Evolutionary conservation across 495 filamentous ascomycete species (phyloP).

Genomic region (Penicillium paradoxum): DNA sequence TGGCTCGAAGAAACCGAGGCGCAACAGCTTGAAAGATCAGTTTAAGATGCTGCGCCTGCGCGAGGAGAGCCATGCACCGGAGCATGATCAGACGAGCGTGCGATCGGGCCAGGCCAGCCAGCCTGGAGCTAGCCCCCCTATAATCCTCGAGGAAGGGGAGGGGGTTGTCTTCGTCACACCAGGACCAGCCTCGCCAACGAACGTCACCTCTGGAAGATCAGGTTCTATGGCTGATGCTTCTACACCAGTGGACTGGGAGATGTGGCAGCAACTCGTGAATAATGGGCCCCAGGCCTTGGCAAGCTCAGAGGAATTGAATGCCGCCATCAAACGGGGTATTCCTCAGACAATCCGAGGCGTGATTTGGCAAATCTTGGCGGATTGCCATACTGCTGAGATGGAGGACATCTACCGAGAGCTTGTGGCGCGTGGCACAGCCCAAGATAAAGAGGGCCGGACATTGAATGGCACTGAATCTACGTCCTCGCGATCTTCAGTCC

Average conservation of each 20-base stretch:
- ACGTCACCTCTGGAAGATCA: constrained; percentile 61
- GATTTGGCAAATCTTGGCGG: constrained; percentile 94
- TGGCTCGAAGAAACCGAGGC: constrained; percentile 42
- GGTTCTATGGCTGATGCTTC: constrained; percentile 60
- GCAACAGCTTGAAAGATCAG: constrained; percentile 74
- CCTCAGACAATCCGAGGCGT: constrained; percentile 92
- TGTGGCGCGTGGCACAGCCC: constrained; percentile 72
- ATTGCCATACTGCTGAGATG: constrained; percentile 86
- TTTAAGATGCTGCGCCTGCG: constrained; percentile 80
- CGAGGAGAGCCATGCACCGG: constrained; percentile 63
- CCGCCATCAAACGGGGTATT: constrained; percentile 88
- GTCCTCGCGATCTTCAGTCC: constrained; percentile 77
- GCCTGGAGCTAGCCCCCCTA: constrained; percentile 51
- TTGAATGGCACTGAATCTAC: constrained; percentile 45
- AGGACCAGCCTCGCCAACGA: constrained; percentile 36
- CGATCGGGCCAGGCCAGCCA: constrained; percentile 42
- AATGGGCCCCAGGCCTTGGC: constrained; percentile 84
- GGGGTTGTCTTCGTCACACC: constrained; percentile 19
- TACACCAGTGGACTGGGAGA: constrained; percentile 84
- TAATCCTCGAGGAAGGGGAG: constrained; percentile 52
- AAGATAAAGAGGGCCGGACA: constrained; percentile 58
- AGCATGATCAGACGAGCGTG: constrained; percentile 33
- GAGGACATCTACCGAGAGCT: constrained; percentile 86
- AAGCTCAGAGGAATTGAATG: constrained; percentile 81
- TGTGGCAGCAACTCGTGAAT: constrained; percentile 95